Percentiles rank a stretch among this genome's conserved stretches.
phyloP scores from a whole-genome alignment of 352 stramenopile species.

The Pythium aphanidermatum region DNA sequence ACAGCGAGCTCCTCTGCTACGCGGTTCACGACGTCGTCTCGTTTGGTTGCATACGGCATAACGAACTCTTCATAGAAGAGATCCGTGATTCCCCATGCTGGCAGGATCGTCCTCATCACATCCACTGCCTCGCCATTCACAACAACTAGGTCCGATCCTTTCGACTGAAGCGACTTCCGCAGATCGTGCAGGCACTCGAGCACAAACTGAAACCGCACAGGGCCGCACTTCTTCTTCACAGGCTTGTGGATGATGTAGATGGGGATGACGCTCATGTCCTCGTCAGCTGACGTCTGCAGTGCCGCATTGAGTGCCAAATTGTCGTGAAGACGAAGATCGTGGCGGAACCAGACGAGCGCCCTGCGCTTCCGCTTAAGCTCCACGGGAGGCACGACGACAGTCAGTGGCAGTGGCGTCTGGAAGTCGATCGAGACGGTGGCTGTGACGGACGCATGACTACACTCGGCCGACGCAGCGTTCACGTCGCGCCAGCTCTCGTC shows the following conservation, averaged over 20 bases:
- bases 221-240: constrained; percentile 56
- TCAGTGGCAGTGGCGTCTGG: neutral
- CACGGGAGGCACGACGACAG: neutral
- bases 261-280: no score
- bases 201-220: constrained; percentile 87
- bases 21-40: constrained; percentile 34
- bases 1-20: constrained; percentile 32
- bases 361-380: constrained; percentile 19
- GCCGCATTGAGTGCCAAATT: constrained; percentile 88
- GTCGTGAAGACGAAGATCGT: constrained; percentile 94
- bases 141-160: constrained; percentile 42
- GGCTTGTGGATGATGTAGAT: constrained; percentile 87
- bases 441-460: no score
- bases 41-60: constrained; percentile 36
- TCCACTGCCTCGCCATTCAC: constrained; percentile 51
- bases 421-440: constrained; percentile 1
- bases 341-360: constrained; percentile 90
- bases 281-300: no score
- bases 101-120: constrained; percentile 41
- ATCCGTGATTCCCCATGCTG: constrained; percentile 59
- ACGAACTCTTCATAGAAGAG: constrained; percentile 64
- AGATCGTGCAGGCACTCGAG: constrained; percentile 88
- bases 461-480: neutral
- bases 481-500: constrained; percentile 2
- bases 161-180: constrained; percentile 23